A percentile compares a stretch with the other conserved stretches of the same genome.
These are phyloP conservation scores for Pseudovirgaria hyperparasitica DNA, from an alignment of 2,329 filamentous ascomycete genomes.

Conservation along the genomic window DNA sequence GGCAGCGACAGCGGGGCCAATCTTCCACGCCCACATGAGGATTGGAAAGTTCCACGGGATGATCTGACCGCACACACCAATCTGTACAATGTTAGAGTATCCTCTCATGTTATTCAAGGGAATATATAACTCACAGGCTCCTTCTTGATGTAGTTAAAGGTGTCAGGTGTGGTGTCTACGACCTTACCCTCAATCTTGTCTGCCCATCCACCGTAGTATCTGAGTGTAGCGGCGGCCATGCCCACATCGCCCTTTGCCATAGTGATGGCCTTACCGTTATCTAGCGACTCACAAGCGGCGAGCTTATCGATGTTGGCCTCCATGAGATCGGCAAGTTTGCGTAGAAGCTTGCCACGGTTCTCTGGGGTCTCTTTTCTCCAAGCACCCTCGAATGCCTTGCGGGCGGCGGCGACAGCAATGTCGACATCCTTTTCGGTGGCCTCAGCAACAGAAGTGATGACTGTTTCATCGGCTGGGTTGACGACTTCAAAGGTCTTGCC, in stretches of 20 bases:
- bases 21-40: conserved; percentile 75
- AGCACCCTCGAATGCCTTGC: conserved; percentile 66
- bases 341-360: conserved; percentile 54
- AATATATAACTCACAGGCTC: conserved; percentile 47
- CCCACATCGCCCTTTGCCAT: conserved; percentile 66
- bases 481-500: conserved; percentile 87
- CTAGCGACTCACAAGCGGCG: conserved; percentile 72
- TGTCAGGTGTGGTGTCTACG: conserved; percentile 63
- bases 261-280: conserved; percentile 72
- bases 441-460: conserved; percentile 72
- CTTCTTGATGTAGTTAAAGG: conserved; percentile 71
- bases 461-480: conserved; percentile 75
- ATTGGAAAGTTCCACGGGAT: conserved; percentile 85
- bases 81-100: conserved; percentile 24
- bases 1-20: conserved; percentile 57
- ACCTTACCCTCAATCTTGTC: conserved; percentile 88
- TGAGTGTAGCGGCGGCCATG: conserved; percentile 55
- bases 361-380: conserved; percentile 60
- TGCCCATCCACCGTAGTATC: conserved; percentile 84
- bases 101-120: not conserved
- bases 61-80: conserved; percentile 75
- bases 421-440: conserved; percentile 77
- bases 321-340: conserved; percentile 66
- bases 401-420: conserved; percentile 71
- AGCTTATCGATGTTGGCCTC: conserved; percentile 68